Conservation (phyloP, 176 grass and related monocot genomes). For the bread wheat (Triticum aestivum) region IWGSC_CS_RefSeq_v2.1 NC_057797.1:676462466-676462965, state of each 20-base stretch:
- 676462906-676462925: too few species aligned
- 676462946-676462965: not conserved
- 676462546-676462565: constrained; percentile 9
- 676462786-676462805: too few species aligned
- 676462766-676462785: not conserved
- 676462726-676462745: not conserved
- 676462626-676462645: not conserved
- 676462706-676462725: not conserved
- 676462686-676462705: not conserved
- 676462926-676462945: too few species aligned
- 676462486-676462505: constrained; percentile 85
- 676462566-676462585: constrained; percentile 21
- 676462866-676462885: too few species aligned
- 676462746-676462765: not conserved
- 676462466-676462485: constrained; percentile 66
- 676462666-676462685: not conserved
- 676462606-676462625: not conserved
- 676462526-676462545: constrained; percentile 4
- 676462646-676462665: not conserved
- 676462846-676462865: too few species aligned
- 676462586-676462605: not conserved
- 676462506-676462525: constrained; percentile 70
- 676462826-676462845: too few species aligned
- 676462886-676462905: too few species aligned
- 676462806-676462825: too few species aligned